A percentile compares a stretch with the other conserved stretches of the same genome.
Evolutionary conservation across 768 basidiomycete species (phyloP).

Genomic region (Kwoniella shandongensis): DNA sequence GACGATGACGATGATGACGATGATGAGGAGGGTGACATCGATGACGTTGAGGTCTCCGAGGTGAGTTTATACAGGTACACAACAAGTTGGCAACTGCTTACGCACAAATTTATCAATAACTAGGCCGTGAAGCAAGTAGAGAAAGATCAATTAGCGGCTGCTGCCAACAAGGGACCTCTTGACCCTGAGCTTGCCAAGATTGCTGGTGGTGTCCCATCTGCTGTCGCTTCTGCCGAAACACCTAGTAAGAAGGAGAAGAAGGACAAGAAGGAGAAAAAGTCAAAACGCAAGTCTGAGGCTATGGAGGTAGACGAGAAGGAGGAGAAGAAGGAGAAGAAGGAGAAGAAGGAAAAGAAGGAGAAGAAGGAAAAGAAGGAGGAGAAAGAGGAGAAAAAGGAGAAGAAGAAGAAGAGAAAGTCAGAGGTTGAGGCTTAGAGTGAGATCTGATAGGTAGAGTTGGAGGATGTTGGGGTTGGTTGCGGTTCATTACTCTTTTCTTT

Average conservation of each 20-base stretch:
- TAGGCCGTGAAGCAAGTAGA: slow-evolving; percentile 50
- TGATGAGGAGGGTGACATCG: slow-evolving; percentile 66
- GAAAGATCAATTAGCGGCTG: slow-evolving; percentile 39
- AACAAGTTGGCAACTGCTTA: neutral
- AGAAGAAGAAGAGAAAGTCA: slow-evolving; percentile 45
- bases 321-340: slow-evolving; percentile 44
- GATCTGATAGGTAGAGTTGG: too few species aligned
- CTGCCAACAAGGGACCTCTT: slow-evolving; percentile 17
- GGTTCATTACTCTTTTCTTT: too few species aligned
- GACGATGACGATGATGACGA: slow-evolving; percentile 56
- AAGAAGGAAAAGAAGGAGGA: slow-evolving; percentile 34
- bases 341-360: slow-evolving; percentile 48
- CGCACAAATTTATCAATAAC: neutral
- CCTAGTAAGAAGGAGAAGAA: slow-evolving; percentile 34
- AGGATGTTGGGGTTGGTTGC: too few species aligned
- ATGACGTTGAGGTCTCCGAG: slow-evolving; percentile 56
- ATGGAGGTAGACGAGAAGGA: slow-evolving; percentile 44
- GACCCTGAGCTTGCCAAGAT: slow-evolving; percentile 51
- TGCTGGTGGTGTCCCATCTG: slow-evolving; percentile 24
- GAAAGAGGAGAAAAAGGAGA: slow-evolving; percentile 39
- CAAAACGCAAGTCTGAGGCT: slow-evolving; percentile 27
- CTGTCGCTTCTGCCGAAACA: slow-evolving; percentile 13
- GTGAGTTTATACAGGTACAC: slow-evolving; percentile 14
- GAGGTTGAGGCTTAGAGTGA: slow-evolving; percentile 31
- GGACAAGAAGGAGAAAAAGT: slow-evolving; percentile 43